phyloP scores from a whole-genome alignment of 768 basidiomycete genomes.

The Boletus tomentosulus region DNA sequence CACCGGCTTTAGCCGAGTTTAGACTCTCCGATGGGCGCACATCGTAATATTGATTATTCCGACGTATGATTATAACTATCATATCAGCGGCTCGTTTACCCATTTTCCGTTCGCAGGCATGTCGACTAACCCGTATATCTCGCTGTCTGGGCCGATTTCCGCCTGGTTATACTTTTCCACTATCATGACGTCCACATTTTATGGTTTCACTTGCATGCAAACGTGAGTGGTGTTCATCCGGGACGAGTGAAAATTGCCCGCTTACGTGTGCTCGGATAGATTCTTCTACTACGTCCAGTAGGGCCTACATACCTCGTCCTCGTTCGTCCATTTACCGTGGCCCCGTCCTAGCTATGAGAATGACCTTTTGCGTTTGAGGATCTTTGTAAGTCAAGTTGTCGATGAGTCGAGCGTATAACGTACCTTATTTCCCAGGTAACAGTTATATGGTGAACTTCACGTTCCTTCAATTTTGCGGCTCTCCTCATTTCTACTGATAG shows the following conservation, averaged over 20 bases:
- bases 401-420: not conserved
- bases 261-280: not conserved
- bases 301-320: not conserved
- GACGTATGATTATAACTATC: not conserved
- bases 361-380: not conserved
- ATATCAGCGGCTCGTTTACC: not conserved
- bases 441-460: not conserved
- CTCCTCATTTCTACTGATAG: not conserved
- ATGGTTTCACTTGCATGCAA: constrained; percentile 2
- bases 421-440: not conserved
- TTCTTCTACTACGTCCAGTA: constrained; percentile 1
- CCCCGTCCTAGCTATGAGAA: not conserved
- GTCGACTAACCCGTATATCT: not conserved
- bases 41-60: not conserved
- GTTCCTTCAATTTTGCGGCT: not conserved
- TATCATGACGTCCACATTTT: not conserved
- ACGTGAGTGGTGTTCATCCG: not conserved
- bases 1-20: too few species aligned
- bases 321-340: not conserved
- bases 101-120: not conserved
- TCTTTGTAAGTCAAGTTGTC: not conserved
- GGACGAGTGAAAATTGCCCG: not conserved
- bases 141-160: not conserved
- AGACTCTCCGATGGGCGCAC: too few species aligned
- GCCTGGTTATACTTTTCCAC: not conserved